A percentile compares a stretch with the other conserved stretches of the same genome.
These are phyloP conservation scores for Boletus sp. DNA, from an alignment of 768 basidiomycete genomes.

Conservation along the genomic window DNA sequence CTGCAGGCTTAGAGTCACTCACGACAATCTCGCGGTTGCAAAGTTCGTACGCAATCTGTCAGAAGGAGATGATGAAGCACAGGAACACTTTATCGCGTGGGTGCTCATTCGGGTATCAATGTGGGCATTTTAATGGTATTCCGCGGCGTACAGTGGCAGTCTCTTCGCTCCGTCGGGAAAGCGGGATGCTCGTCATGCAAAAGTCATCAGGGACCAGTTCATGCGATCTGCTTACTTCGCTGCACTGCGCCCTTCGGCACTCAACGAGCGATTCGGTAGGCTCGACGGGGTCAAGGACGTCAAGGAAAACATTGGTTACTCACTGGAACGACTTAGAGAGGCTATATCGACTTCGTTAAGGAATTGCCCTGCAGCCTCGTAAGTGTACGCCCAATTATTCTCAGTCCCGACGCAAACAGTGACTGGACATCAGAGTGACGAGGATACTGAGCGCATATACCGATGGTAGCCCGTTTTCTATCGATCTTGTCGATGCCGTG, in stretches of 20 bases:
- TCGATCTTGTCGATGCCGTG: conserved; percentile 58
- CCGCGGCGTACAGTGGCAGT: conserved; percentile 30
- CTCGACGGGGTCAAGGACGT: conserved; percentile 24
- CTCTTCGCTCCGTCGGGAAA: conserved; percentile 29
- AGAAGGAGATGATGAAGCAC: conserved; percentile 15
- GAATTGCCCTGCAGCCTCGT: conserved; percentile 22
- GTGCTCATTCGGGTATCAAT: conserved; percentile 11
- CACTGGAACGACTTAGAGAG: conserved; percentile 20
- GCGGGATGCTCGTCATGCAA: conserved; percentile 27
- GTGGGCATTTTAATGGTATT: not conserved
- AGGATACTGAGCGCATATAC: conserved; percentile 51
- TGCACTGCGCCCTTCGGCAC: not conserved
- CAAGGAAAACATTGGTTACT: conserved; percentile 27
- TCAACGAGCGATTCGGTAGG: conserved; percentile 21
- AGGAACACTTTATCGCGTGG: conserved; percentile 35
- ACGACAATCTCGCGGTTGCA: conserved; percentile 38
- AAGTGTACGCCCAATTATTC: conserved; percentile 10
- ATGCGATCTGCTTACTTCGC: conserved; percentile 22
- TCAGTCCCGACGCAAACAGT: not conserved
- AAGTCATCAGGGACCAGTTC: conserved; percentile 27
- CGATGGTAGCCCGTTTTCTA: conserved; percentile 50
- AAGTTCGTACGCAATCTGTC: conserved; percentile 43
- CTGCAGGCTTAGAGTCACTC: conserved; percentile 42
- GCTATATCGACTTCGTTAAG: conserved; percentile 18
- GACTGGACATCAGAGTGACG: conserved; percentile 29